Percentiles rank a stretch among this genome's conserved stretches.
phyloP scores from a whole-genome alignment of 139 green algal species.

The Micromonas commoda region DNA sequence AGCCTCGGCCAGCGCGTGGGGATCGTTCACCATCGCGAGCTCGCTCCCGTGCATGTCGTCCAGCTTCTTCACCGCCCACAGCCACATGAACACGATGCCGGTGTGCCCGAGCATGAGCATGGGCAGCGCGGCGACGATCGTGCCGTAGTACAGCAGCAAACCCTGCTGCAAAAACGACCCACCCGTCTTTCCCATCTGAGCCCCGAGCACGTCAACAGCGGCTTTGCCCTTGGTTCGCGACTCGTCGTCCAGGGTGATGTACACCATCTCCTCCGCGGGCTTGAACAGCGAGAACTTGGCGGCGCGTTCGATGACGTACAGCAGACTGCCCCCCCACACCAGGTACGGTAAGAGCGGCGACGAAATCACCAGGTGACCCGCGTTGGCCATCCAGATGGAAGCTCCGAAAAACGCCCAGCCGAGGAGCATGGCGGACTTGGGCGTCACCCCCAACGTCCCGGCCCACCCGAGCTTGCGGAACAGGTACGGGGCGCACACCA shows the following conservation, averaged over 20 bases:
- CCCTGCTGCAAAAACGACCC: constrained; percentile 61
- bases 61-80: constrained; percentile 17
- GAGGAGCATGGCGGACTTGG: constrained; percentile 14
- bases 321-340: not conserved
- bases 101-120: constrained; percentile 21
- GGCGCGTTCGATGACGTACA: constrained; percentile 34
- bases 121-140: constrained; percentile 18
- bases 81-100: constrained; percentile 19
- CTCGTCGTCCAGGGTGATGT: constrained; percentile 67
- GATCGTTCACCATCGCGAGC: not conserved
- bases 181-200: constrained; percentile 66
- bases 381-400: not conserved
- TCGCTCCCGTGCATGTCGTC: not conserved
- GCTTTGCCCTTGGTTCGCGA: constrained; percentile 84
- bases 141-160: constrained; percentile 45
- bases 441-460: constrained; percentile 12
- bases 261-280: constrained; percentile 70
- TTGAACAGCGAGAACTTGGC: constrained; percentile 42
- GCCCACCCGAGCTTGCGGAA: constrained; percentile 92
- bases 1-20: not conserved
- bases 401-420: constrained; percentile 6
- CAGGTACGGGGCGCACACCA: constrained; percentile 73
- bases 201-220: constrained; percentile 83
- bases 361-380: not conserved
- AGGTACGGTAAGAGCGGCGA: not conserved